phyloP scores from a whole-genome alignment of 345 rosid genomes.

The Salix purpurea region DNA sequence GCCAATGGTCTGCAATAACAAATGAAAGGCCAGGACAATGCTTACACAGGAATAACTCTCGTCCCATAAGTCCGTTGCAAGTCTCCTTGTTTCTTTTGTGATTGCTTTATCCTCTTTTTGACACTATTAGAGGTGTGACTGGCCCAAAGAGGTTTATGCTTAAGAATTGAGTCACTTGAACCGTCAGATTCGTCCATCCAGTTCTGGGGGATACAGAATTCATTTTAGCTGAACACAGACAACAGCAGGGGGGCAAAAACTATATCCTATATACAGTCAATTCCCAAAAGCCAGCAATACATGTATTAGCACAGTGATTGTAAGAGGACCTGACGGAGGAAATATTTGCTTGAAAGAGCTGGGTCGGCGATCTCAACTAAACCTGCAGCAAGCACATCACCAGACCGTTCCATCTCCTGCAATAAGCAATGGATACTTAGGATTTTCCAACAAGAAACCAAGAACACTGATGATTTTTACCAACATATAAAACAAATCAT shows the following conservation, averaged over 20 bases:
- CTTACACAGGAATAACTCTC: slow-evolving; percentile 98
- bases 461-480: background rate
- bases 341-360: slow-evolving; percentile 83
- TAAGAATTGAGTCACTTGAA: slow-evolving; percentile 73
- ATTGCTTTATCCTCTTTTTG: slow-evolving; percentile 42
- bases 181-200: slow-evolving; percentile 76
- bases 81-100: slow-evolving; percentile 62
- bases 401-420: slow-evolving; percentile 96
- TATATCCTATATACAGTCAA: background rate
- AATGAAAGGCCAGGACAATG: slow-evolving; percentile 6
- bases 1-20: slow-evolving; percentile 1
- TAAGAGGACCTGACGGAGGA: slow-evolving; percentile 76
- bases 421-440: slow-evolving; percentile 11
- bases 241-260: background rate
- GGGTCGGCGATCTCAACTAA: slow-evolving; percentile 94
- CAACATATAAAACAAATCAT: background rate
- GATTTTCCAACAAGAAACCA: background rate
- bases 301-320: slow-evolving; percentile 5
- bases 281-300: background rate
- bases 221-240: slow-evolving; percentile 16
- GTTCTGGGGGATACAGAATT: slow-evolving; percentile 44
- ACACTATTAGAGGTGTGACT: slow-evolving; percentile 45
- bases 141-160: slow-evolving; percentile 96
- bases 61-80: slow-evolving; percentile 88
- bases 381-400: slow-evolving; percentile 98